Base-by-base conservation (phyloP, 331 rosid genomes). In the Malus hybrid region DNA sequence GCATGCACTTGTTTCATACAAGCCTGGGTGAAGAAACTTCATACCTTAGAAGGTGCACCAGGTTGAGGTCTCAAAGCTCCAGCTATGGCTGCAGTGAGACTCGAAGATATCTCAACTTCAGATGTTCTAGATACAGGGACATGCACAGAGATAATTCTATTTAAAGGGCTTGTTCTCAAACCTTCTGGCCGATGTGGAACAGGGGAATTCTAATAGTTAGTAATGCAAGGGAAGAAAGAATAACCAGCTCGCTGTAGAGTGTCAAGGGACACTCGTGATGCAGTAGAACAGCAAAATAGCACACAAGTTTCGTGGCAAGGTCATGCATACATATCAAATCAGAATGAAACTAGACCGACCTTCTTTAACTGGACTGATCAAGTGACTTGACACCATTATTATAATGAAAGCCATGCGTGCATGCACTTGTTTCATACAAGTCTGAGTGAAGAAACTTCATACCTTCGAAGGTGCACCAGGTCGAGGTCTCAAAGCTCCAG, bases 21-120 rank as follows among this genome's bases (percentile, higher is more conserved):
- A 67, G 39, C 5, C 28, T 18, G 19, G 31, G 42, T 56, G 19
- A 63, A 69, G 72, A 78, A 66, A 62, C 44, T 36, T 15, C 81
- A 67, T 42, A 90, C 98, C 97, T 86, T 84, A 65, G 88, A 73
- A 76, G 88, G 80, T 73, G 82, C 80, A 61, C 83, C 89, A 67
- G 62, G 75, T 24, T 57, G 82, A 44, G 64, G 88, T 65, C 76
- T 85, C 78, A 68, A 57, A 61, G 73, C 80, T 48, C 75, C 67
- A 63, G 67, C 92, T 83, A 92, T 90, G 69, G 92, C 97, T 33
- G 83, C 81, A 82, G 81, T 77, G 64, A 90, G 88, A 72, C 78
- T 89, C 33, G 88, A 84, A 31, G 96, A 92, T 82, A 66, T 82
- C 44, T 76, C 93, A 69, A 82, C 84, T 83, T 88, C 91, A 67